A percentile compares a stretch with the other conserved stretches of the same genome.
phyloP scores from a whole-genome alignment of 1,284 basidiomycete genomes.

The Cutaneotrichosporon sp. region DNA sequence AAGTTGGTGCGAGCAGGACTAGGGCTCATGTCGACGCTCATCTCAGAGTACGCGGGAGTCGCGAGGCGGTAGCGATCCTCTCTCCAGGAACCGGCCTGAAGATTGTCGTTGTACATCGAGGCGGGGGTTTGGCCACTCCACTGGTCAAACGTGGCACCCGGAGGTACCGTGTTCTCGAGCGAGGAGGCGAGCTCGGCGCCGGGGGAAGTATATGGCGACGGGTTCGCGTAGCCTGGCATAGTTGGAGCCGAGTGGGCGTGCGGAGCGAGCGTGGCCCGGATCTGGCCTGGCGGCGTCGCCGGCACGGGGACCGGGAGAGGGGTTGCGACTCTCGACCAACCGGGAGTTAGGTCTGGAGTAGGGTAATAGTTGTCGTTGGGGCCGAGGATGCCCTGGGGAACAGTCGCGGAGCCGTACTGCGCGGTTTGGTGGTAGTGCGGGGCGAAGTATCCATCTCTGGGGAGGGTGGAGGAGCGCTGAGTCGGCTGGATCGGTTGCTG shows the following conservation, averaged over 20 bases:
- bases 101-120: background rate
- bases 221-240: background rate
- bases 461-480: background rate
- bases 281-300: background rate
- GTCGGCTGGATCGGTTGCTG: background rate
- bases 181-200: background rate
- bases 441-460: background rate
- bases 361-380: background rate
- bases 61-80: background rate
- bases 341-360: background rate
- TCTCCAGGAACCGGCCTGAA: background rate
- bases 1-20: too few relatives aligned
- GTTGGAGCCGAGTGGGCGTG: background rate
- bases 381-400: background rate
- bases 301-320: background rate
- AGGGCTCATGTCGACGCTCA: background rate
- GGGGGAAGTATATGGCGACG: background rate
- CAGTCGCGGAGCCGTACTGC: background rate
- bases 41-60: background rate
- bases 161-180: constrained; percentile 6
- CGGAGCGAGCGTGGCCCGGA: background rate
- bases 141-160: background rate
- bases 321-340: background rate
- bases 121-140: background rate
- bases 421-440: background rate